phyloP scores from a whole-genome alignment of 2,329 filamentous ascomycete species.

The Chaetomiaceae sp. region DNA sequence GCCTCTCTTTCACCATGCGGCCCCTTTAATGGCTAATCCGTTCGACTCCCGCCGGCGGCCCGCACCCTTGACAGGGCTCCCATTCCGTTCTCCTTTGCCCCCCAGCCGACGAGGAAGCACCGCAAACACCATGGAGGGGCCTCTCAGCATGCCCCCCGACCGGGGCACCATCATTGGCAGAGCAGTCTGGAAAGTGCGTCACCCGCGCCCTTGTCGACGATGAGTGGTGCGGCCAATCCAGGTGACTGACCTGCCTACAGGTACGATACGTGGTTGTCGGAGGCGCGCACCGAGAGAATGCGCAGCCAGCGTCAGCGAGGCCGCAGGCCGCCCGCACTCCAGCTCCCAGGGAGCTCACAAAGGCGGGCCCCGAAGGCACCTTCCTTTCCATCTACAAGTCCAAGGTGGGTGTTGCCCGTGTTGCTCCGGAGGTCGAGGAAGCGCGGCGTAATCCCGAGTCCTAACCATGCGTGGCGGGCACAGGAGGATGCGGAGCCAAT shows the following conservation, averaged over 20 bases:
- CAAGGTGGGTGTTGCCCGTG: slow-evolving; percentile 36
- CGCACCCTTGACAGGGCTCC: slow-evolving; percentile 7
- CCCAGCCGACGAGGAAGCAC: slow-evolving; percentile 5
- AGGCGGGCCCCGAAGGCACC: slow-evolving; percentile 34
- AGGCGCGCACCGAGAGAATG: slow-evolving; percentile 32
- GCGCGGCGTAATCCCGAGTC: not conserved
- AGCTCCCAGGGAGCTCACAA: slow-evolving; percentile 29
- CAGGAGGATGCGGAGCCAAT: slow-evolving; percentile 50
- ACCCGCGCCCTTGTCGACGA: not conserved
- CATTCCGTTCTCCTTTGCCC: slow-evolving; percentile 2
- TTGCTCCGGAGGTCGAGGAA: not conserved
- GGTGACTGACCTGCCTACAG: slow-evolving; percentile 32
- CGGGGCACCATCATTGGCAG: slow-evolving; percentile 46
- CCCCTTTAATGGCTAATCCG: slow-evolving; percentile 23
- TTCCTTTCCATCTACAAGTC: slow-evolving; percentile 51
- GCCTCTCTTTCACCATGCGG: slow-evolving; percentile 22
- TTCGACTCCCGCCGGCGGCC: slow-evolving; percentile 13
- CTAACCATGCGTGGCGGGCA: slow-evolving; percentile 13
- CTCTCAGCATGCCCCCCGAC: slow-evolving; percentile 45
- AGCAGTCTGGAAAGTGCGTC: slow-evolving; percentile 46
- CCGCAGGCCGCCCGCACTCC: slow-evolving; percentile 33
- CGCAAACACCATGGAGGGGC: slow-evolving; percentile 40
- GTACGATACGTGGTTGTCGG: slow-evolving; percentile 55
- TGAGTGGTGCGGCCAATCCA: not conserved
- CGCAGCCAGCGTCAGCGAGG: slow-evolving; percentile 33